Evolutionary conservation across 2,329 filamentous ascomycete species (phyloP), one percentile per base, ranked within the genome.

Genomic region (Dactylellina parvicollis): DNA sequence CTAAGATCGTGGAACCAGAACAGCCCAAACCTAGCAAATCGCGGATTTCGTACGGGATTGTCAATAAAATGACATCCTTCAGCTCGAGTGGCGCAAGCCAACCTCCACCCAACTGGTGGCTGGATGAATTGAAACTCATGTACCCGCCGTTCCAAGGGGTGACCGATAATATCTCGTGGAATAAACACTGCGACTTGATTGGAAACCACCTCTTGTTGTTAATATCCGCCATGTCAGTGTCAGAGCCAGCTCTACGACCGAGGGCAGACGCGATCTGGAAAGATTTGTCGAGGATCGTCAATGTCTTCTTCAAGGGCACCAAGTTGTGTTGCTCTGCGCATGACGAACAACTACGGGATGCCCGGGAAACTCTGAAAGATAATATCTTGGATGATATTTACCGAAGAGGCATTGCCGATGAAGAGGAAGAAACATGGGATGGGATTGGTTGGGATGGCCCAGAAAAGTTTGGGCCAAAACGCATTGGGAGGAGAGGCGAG

Each of bases 71-170:
- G 26, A 24, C 66, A 4, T 71, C 66, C 10, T 26, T 62, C 8
- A 28, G 30, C 14, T 61, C 47, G 10, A n/a, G n/a, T n/a, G 32
- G 22, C 22, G 32, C 66, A 14, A 20, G 42, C 3, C 66, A 49
- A 2, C 49, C 66, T 22, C 57, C 66, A 12, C 59, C 61, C 20
- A 73, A 52, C 1, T 73, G 69, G 69, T 73, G 69, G 69, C 52
- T 73, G 12, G 69, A 73, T 28, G 69, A 73, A 16, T 28, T 73
- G 22, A 73, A 56, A 22, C 69, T 73, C 22, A 73, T 73, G 69
- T 73, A 73, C 32, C 69, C 69, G 30, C 14, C 69, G 22, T 71
- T 71, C 42, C 66, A 71, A 57, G 50, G 66, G 8, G 60, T 36
- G 1, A 66, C 20, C 22, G 59, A 65, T 28, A 59, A 59, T 22